Evolutionary conservation across 805 yeast genomes (phyloP), one percentile per base, ranked within the genome.

Genomic region (Vanderwaltozyma polyspora): DNA sequence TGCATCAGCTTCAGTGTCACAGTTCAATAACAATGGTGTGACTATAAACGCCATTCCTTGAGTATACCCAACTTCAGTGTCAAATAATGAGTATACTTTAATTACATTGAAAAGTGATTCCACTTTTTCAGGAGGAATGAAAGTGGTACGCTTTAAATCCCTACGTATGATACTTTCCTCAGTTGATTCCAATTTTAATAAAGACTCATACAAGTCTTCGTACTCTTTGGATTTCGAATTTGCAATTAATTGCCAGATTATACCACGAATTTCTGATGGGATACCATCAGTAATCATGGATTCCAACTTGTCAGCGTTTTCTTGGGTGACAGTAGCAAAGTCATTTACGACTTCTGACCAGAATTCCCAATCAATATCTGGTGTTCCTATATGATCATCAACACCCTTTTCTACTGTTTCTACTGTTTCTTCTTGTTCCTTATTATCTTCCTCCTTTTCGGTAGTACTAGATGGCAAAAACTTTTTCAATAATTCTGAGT

Each of bases 1-100:
- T 4, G 94, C 76, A 54, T 89, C 96, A 30, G 79, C 67, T 44
- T 87, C 95, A 6, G 53, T 39, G 23, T 52, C 48, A 28, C 85
- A 72, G 46, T 83, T 83, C 63, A 87, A 66, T 29, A 86, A 63
- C 31, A 91, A 59, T 2, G 98, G 96, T 5, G 85, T 85, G 0
- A 83, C 73, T 29, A 91, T 74, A 51, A 91, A 91, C 1, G 94
- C 94, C 95, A 91, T 86, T 6, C 98, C 97, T 59, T 91, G 98
- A 2, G 96, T 91, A 51, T 91, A 91, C 0, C 98, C 98, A 33
- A 91, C 95, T 33, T 87, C 96, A 1, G 81, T 76, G 55, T 91
- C 97, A 54, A 73, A 79, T 31, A 84, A 60, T 16, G 91, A 75
- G 60, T 89, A 91, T 0, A 86, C 87, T 50, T 81, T 82, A 41